A percentile compares a stretch with the other conserved stretches of the same genome.
phyloP scores from a whole-genome alignment of 225 moss, liverwort and hornwort genomes.

The Climacium dendroides region DNA sequence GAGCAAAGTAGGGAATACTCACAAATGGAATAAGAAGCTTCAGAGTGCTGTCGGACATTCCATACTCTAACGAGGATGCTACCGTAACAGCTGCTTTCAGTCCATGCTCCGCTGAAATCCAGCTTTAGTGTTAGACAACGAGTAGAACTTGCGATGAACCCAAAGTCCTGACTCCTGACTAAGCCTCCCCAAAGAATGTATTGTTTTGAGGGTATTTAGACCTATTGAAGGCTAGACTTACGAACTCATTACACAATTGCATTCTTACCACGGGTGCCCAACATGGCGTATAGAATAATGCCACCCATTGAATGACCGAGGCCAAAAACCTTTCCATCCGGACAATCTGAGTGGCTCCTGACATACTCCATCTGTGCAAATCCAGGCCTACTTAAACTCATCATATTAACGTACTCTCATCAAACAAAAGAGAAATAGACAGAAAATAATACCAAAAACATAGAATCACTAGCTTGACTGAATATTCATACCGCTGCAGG shows the following conservation, averaged over 20 bases:
- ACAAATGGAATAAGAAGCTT: constrained; percentile 81
- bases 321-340: constrained; percentile 69
- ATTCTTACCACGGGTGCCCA: constrained; percentile 69
- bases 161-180: background rate
- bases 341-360: constrained; percentile 35
- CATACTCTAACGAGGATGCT: constrained; percentile 85
- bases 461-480: background rate
- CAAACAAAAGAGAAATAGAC: background rate
- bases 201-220: background rate
- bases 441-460: background rate
- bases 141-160: background rate
- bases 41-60: constrained; percentile 68
- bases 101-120: constrained; percentile 47
- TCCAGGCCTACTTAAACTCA: background rate
- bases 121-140: background rate
- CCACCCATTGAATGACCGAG: constrained; percentile 98
- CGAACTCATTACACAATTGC: background rate
- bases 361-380: constrained; percentile 75
- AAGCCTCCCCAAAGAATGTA: background rate
- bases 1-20: constrained; percentile 5
- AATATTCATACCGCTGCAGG: constrained; percentile 66
- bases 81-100: constrained; percentile 77
- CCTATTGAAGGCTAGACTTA: background rate
- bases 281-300: constrained; percentile 76
- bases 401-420: background rate